Percentiles rank a stretch among this genome's conserved stretches.
phyloP scores from a whole-genome alignment of 192 early-diverging fungal species.

The Phycomyces blakesleeanus region DNA sequence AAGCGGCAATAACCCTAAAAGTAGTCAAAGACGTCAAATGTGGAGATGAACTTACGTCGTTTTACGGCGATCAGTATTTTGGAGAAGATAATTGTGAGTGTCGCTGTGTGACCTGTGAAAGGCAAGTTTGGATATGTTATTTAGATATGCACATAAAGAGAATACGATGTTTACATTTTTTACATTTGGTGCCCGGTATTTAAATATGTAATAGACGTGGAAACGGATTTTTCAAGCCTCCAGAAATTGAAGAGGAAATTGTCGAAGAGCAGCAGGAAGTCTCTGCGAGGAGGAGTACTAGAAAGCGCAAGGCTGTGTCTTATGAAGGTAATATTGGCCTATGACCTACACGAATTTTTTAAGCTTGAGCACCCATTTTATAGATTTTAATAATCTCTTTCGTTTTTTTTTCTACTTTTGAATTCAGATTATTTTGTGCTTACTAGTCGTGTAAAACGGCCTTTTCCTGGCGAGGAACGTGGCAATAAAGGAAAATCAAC shows the following conservation, averaged over 20 bases:
- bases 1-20: slow-evolving; percentile 52
- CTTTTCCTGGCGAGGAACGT: not conserved
- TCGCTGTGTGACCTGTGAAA: slow-evolving; percentile 58
- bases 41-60: slow-evolving; percentile 61
- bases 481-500: not conserved
- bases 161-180: no score
- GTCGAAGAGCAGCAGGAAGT: slow-evolving; percentile 1
- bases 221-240: slow-evolving; percentile 14
- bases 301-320: slow-evolving; percentile 16
- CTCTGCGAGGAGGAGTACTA: slow-evolving; percentile 16
- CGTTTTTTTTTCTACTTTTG: no score
- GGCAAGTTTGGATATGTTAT: slow-evolving; percentile 13
- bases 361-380: no score
- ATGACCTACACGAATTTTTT: no score
- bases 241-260: slow-evolving; percentile 9
- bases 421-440: not conserved
- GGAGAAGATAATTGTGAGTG: slow-evolving; percentile 57
- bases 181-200: no score
- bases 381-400: no score
- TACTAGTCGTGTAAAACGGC: not conserved
- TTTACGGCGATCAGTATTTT: slow-evolving; percentile 61
- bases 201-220: slow-evolving; percentile 4
- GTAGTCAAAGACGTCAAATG: slow-evolving; percentile 41
- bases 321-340: slow-evolving; percentile 24
- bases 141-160: not conserved